Base-by-base conservation (phyloP, 1,284 basidiomycete species). In the Cutaneotrichosporon sp. region DNA sequence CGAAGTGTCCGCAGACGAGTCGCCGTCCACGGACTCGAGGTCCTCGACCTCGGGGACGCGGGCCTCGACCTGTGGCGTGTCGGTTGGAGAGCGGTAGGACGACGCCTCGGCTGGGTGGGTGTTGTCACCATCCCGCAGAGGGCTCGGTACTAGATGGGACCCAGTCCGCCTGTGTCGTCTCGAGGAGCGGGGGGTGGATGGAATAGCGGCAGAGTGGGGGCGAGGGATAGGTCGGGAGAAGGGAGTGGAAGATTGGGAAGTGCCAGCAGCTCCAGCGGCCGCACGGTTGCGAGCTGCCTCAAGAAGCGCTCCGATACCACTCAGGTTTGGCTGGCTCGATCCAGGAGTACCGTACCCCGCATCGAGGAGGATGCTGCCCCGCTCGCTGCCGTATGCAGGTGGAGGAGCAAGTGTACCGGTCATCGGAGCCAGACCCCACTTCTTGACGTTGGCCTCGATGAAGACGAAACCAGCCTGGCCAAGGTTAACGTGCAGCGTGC, bases 401-500 rank as follows among this genome's bases (percentile, higher is more conserved):
- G 92, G 92, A 24, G 92, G 92, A 1, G 93, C 92, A 9, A 97
- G 80, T 1, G 93, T 97, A 35, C 92, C 92, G 16, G 90, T 85
- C 74, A 90, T 94, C 6, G 92, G 92, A 22, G 93, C 92, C 32
- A 97, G 77, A 20, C 92, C 92, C 93, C 92, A 97, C 72, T 96
- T 96, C 81, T 97, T 97, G 55, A 97, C 93, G 70, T 97, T 96
- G 29, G 92, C 92, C 75, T 97, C 92, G 65, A 97, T 96, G 66
- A 94, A 97, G 33, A 97, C 92, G 67, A 97, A 97, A 2, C 92
- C 92, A 14, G 89, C 86, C 73, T 97, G 92, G 12, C 92, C 93
- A 16, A 97, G 81, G 71, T 97, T 97, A 67, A 96, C 87, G 66
- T 97, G 93, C 3, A 97, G 83, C 53, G 87, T 92, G 69, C 90